Conservation (phyloP, 371 early-diverging fungal species). For the Haplosporangium sp. region DNA sequence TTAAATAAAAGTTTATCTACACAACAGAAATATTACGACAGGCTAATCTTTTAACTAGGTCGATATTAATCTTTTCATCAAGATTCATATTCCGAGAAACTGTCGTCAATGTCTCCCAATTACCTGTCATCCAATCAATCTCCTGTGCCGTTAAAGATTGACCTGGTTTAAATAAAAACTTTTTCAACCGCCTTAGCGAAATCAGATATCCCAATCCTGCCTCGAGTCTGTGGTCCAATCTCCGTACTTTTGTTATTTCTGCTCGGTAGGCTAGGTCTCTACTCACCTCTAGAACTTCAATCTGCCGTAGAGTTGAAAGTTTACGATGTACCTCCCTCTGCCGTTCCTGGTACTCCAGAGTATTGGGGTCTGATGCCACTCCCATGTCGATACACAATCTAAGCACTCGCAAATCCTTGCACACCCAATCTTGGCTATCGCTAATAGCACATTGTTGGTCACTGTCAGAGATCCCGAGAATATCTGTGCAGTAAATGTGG, state of each 20-base stretch:
- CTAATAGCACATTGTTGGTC: too few relatives aligned
- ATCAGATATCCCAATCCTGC: neutral
- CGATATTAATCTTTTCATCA: neutral
- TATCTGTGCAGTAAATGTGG: neutral
- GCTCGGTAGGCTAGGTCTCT: neutral
- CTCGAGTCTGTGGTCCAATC: neutral
- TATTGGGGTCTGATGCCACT: neutral
- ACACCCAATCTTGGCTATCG: neutral
- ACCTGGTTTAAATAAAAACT: neutral
- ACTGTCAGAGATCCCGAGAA: neutral
- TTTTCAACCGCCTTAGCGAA: neutral
- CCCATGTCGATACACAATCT: slow-evolving; percentile 3
- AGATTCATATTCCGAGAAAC: slow-evolving; percentile 1
- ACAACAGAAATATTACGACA: neutral
- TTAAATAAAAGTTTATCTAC: neutral
- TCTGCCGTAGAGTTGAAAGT: neutral
- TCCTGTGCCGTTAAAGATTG: neutral
- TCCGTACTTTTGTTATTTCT: neutral
- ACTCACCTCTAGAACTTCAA: neutral
- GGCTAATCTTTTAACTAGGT: neutral
- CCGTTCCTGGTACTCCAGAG: neutral
- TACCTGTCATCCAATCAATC: slow-evolving; percentile 2
- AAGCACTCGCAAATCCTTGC: neutral
- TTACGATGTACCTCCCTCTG: neutral
- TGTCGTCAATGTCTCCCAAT: neutral